A percentile compares a stretch with the other conserved stretches of the same genome.
Evolutionary conservation across 1,284 basidiomycete genomes (phyloP).

Genomic region (Phaffia rhodozyma): DNA sequence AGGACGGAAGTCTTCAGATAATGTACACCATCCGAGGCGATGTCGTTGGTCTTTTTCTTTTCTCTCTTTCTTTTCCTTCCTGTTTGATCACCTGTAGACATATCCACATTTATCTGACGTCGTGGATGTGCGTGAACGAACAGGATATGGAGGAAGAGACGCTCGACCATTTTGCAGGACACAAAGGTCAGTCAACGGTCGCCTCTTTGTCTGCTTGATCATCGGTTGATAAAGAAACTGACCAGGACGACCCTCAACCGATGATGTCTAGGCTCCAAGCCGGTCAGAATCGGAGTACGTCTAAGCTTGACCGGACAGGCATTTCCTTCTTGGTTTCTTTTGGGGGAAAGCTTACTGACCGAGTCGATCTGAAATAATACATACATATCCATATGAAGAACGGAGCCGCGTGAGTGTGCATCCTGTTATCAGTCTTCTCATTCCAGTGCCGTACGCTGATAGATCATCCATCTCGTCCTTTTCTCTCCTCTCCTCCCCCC

Average conservation of each 20-base stretch:
- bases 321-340: too few species aligned
- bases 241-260: not conserved
- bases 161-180: constrained; percentile 63
- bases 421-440: not conserved
- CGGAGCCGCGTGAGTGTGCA: constrained; percentile 2
- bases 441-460: not conserved
- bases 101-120: too few species aligned
- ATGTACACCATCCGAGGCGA: constrained; percentile 35
- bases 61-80: not conserved
- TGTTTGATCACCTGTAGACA: too few species aligned
- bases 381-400: not conserved
- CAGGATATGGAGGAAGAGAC: constrained; percentile 70
- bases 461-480: not conserved
- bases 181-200: not conserved
- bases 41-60: not conserved
- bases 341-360: too few species aligned
- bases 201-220: not conserved
- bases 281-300: constrained; percentile 49
- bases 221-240: not conserved
- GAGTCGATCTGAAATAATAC: too few species aligned
- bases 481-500: not conserved
- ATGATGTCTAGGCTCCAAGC: constrained; percentile 54
- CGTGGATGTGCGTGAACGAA: constrained; percentile 41
- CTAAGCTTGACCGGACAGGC: constrained; percentile 27
- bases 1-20: constrained; percentile 79